Evolutionary conservation across 129 eudicot species (phyloP).

Genomic region (Solidago caesia): DNA sequence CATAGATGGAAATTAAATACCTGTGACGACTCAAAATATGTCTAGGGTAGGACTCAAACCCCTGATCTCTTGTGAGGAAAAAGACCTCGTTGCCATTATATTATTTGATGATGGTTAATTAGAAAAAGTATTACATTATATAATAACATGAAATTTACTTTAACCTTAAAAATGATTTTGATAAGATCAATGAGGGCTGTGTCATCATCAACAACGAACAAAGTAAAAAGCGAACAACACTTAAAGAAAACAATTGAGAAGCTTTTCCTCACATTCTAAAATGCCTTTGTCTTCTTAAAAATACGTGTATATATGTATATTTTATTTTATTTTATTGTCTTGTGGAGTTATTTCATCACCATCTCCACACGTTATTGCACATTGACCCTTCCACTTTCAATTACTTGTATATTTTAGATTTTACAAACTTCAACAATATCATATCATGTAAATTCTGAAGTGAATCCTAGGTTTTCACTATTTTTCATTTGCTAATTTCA

Average conservation of each 20-base stretch:
- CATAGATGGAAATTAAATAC: no score
- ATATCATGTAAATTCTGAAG: neutral
- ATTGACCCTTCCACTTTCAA: slow-evolving; percentile 10
- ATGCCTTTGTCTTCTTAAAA: slow-evolving; percentile 25
- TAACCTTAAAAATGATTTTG: slow-evolving; percentile 19
- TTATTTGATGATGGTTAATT: no score
- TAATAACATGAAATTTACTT: neutral
- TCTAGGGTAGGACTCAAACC: no score
- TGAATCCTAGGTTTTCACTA: no score
- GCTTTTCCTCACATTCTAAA: slow-evolving; percentile 34
- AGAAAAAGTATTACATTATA: neutral
- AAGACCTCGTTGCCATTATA: no score
- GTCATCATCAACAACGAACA: slow-evolving; percentile 32
- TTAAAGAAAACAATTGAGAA: slow-evolving; percentile 30
- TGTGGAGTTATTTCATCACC: neutral
- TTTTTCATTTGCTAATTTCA: no score
- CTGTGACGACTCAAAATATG: no score
- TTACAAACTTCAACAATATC: neutral
- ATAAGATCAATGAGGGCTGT: slow-evolving; percentile 18
- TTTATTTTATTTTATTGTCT: no score
- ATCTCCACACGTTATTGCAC: slow-evolving; percentile 15
- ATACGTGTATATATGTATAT: neutral
- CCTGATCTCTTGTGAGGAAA: no score
- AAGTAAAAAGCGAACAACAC: neutral
- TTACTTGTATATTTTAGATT: neutral